Evolutionary conservation across 192 early-diverging fungal species (phyloP), one percentile per base, ranked within the genome.

Genomic region (Radiomyces spectabilis): DNA sequence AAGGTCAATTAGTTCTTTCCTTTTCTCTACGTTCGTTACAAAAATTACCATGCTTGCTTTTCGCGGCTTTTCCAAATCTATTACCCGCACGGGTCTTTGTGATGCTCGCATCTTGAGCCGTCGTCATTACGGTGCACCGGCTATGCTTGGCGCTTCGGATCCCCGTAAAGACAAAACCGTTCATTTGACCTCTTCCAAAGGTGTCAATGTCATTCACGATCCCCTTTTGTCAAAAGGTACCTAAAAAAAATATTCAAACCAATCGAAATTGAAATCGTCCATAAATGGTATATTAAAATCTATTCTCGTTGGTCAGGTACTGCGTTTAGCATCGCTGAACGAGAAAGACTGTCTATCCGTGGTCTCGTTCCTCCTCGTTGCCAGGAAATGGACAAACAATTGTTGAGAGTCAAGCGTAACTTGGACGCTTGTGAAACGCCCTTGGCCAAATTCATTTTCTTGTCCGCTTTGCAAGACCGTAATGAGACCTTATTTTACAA

Each of bases 341-440:
- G 75, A 27, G 75, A 77, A 47, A 65, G 75, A 38, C 62, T 77
- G 29, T 73, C 72, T 9, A 73, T 77, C 31, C 75, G 75, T 55
- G 75, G 75, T 22, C 63, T 77, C 4, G 75, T 77, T 2, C 75
- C 75, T 16, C 75, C 75, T 55, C 57, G 75, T 8, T 57, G 69
- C 22, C 75, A 77, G 51, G 75, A 77, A 50, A 77, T 77, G 75
- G 75, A 77, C 18, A 77, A 74, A 53, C 75, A 77, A 48, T 56
- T 77, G n/a, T 59, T 69, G 41, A 68, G 75, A 41, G 65, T 77
- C 19, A 77, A 74, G 41, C 69, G 66, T 10, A 77, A 77, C 55
- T 55, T 77, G 57, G 68, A 73, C 37, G 63, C 61, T 22, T 71
- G 68, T 48, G 44, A 63, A 30, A 72, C 75, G 18, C 75, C 75